Conservation (phyloP, 306 rosid species). For the Pueraria montana region DNA sequence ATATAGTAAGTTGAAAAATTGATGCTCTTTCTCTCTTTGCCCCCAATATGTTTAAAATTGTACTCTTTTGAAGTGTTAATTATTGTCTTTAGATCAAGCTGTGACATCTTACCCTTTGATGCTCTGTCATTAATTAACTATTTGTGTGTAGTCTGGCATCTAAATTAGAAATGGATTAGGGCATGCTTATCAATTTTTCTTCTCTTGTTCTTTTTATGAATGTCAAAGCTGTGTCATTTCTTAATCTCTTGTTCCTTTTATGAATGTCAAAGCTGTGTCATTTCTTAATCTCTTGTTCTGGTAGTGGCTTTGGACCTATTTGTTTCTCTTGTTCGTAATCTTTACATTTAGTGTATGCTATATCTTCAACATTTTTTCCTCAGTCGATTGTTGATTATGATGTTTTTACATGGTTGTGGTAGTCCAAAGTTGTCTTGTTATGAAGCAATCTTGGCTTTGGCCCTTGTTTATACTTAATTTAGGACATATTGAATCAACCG, state of each 20-base stretch:
- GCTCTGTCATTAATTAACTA: conserved; percentile 10
- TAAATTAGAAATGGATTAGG: neutral
- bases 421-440: conserved; percentile 8
- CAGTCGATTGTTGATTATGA: no score
- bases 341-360: neutral
- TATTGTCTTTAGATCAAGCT: neutral
- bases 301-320: neutral
- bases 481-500: conserved; percentile 7
- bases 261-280: neutral
- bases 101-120: neutral
- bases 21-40: neutral
- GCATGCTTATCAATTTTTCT: conserved; percentile 20
- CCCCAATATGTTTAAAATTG: neutral
- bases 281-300: neutral
- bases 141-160: neutral
- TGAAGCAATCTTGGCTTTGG: neutral
- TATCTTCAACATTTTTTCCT: neutral
- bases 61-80: neutral
- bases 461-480: neutral
- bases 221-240: neutral
- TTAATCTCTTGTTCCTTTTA: neutral
- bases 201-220: neutral
- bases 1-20: conserved; percentile 66
- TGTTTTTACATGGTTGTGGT: neutral
- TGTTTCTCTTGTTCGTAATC: conserved; percentile 7